These are phyloP conservation scores for Entomortierella parvispora DNA, from an alignment of 192 early-diverging fungal species.

Conservation along the genomic window DNA sequence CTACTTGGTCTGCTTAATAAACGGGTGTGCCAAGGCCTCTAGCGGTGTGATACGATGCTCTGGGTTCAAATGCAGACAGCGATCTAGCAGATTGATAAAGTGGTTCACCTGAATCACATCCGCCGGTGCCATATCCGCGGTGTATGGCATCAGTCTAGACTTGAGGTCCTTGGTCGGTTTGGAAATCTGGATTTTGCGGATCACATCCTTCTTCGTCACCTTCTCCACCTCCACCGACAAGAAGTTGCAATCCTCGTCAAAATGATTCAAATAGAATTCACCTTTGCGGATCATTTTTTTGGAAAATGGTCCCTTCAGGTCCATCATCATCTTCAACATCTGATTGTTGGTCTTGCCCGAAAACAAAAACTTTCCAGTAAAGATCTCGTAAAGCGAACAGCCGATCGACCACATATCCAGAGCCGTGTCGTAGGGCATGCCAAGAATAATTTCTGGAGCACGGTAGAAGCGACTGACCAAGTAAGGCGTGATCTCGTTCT, in stretches of 20 bases:
- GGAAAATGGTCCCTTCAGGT: constrained; percentile 89
- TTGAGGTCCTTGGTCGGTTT: constrained; percentile 81
- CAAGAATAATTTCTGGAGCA: constrained; percentile 96
- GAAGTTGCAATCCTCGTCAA: constrained; percentile 83
- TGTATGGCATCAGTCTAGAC: constrained; percentile 68
- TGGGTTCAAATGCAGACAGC: constrained; percentile 82
- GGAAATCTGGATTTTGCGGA: constrained; percentile 69
- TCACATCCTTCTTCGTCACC: constrained; percentile 73
- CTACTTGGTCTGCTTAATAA: constrained; percentile 63
- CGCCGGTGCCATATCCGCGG: constrained; percentile 64
- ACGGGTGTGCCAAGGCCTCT: constrained; percentile 91
- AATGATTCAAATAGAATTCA: constrained; percentile 85
- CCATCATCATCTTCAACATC: constrained; percentile 95
- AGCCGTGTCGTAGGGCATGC: constrained; percentile 85
- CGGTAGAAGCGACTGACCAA: constrained; percentile 96
- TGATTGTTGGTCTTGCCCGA: constrained; percentile 95
- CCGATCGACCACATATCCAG: constrained; percentile 98
- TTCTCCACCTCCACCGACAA: constrained; percentile 69
- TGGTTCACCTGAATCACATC: constrained; percentile 67
- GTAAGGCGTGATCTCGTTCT: constrained; percentile 96
- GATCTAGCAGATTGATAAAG: constrained; percentile 90
- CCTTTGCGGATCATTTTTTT: constrained; percentile 87
- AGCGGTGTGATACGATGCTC: constrained; percentile 88
- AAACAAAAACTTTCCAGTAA: constrained; percentile 95
- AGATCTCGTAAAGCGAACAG: constrained; percentile 94